phyloP scores from a whole-genome alignment of 73 alveolate species.

The Tetrahymena thermophila region DNA sequence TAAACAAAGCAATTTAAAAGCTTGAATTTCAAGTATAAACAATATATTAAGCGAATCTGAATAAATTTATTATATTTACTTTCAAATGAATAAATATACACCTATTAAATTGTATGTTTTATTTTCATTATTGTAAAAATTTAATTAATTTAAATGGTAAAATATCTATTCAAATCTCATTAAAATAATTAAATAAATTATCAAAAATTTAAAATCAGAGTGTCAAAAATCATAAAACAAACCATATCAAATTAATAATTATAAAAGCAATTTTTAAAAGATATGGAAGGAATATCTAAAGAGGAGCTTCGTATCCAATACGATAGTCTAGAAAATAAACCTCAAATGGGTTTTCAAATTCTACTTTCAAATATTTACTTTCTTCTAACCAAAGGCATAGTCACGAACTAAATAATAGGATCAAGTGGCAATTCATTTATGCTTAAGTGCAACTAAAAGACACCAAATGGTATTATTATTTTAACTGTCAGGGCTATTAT shows the following conservation, averaged over 20 bases:
- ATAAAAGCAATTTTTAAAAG: background rate
- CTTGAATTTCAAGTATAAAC: background rate
- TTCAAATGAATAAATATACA: too few relatives aligned
- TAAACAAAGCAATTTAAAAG: background rate
- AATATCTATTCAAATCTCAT: background rate
- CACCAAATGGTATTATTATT: background rate
- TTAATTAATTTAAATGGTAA: background rate
- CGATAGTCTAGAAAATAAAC: background rate
- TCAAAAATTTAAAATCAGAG: background rate
- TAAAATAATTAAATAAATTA: too few relatives aligned
- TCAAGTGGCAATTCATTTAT: background rate
- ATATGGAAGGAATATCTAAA: background rate
- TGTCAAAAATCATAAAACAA: background rate
- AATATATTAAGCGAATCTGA: too few relatives aligned
- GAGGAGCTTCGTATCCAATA: background rate
- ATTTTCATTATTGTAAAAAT: background rate
- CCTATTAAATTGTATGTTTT: background rate
- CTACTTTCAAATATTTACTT: background rate
- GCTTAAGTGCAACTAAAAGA: background rate
- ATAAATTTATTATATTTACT: too few relatives aligned
- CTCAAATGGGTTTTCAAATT: background rate
- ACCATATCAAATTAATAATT: background rate
- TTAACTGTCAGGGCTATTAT: background rate
- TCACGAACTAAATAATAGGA: background rate
- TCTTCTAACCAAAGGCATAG: background rate